These are phyloP conservation scores for Biscogniauxia mediterranea DNA, from an alignment of 2,329 filamentous ascomycete species.

Conservation along the genomic window DNA sequence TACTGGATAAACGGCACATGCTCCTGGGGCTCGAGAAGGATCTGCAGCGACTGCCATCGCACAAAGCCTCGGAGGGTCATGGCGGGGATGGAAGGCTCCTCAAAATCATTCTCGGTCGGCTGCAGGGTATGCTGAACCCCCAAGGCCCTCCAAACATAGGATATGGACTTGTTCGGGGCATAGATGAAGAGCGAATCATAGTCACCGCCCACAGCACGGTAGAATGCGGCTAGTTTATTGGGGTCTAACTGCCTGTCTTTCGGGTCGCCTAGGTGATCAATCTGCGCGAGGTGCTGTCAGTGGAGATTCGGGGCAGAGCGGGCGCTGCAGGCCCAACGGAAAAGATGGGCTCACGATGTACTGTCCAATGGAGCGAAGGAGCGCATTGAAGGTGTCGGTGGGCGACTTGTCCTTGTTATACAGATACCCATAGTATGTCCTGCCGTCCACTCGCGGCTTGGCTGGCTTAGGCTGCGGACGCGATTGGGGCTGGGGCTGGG, in stretches of 20 bases:
- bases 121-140: slow-evolving; percentile 88
- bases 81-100: slow-evolving; percentile 74
- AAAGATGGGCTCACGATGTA: slow-evolving; percentile 59
- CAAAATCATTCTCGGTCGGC: slow-evolving; percentile 70
- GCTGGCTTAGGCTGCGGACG: slow-evolving; percentile 14
- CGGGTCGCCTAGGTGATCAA: slow-evolving; percentile 57
- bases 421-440: slow-evolving; percentile 62
- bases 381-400: slow-evolving; percentile 63
- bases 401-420: slow-evolving; percentile 67
- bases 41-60: slow-evolving; percentile 89
- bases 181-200: slow-evolving; percentile 79
- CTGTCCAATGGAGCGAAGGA: slow-evolving; percentile 66
- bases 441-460: slow-evolving; percentile 25
- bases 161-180: slow-evolving; percentile 71
- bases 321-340: neutral
- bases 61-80: slow-evolving; percentile 83
- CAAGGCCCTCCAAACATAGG: slow-evolving; percentile 88
- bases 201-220: slow-evolving; percentile 70
- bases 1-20: slow-evolving; percentile 82
- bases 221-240: slow-evolving; percentile 72
- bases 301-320: slow-evolving; percentile 5
- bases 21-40: slow-evolving; percentile 82
- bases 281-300: slow-evolving; percentile 38
- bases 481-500: slow-evolving; percentile 4
- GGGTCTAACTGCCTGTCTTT: slow-evolving; percentile 56